Conservation (phyloP, 805 yeast species). For the Metschnikowia lachancei region DNA sequence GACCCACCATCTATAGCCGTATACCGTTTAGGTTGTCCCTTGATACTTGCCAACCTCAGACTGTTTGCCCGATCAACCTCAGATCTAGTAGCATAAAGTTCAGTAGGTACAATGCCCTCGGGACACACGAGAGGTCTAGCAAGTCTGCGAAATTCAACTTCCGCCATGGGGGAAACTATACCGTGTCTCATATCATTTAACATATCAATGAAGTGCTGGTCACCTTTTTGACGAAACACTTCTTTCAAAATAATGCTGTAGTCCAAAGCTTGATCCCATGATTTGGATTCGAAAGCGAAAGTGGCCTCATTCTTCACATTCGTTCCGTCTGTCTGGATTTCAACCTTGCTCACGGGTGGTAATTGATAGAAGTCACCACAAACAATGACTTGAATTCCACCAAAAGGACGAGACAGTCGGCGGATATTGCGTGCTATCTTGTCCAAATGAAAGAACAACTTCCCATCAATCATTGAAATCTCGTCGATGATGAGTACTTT, state of each 20-base stretch:
- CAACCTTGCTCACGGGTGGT: slow-evolving; percentile 70
- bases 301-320: slow-evolving; percentile 22
- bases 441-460: slow-evolving; percentile 71
- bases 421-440: slow-evolving; percentile 59
- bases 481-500: slow-evolving; percentile 85
- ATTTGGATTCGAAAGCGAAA: slow-evolving; percentile 72
- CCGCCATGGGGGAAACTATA: slow-evolving; percentile 48
- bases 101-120: slow-evolving; percentile 87
- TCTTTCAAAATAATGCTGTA: slow-evolving; percentile 68
- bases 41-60: slow-evolving; percentile 37
- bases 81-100: slow-evolving; percentile 76
- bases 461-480: slow-evolving; percentile 89
- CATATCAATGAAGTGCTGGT: slow-evolving; percentile 68
- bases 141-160: slow-evolving; percentile 48
- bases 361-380: slow-evolving; percentile 97
- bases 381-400: slow-evolving; percentile 85
- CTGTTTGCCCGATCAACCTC: slow-evolving; percentile 81
- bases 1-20: slow-evolving; percentile 36
- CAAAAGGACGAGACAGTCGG: slow-evolving; percentile 66
- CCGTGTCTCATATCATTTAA: slow-evolving; percentile 81
- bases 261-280: slow-evolving; percentile 65
- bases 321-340: slow-evolving; percentile 28
- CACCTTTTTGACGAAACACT: slow-evolving; percentile 89
- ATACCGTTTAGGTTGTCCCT: slow-evolving; percentile 46
- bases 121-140: slow-evolving; percentile 55